Conservation (phyloP, 2,329 filamentous ascomycete species). For the Samsoniella hepiali region DNA sequence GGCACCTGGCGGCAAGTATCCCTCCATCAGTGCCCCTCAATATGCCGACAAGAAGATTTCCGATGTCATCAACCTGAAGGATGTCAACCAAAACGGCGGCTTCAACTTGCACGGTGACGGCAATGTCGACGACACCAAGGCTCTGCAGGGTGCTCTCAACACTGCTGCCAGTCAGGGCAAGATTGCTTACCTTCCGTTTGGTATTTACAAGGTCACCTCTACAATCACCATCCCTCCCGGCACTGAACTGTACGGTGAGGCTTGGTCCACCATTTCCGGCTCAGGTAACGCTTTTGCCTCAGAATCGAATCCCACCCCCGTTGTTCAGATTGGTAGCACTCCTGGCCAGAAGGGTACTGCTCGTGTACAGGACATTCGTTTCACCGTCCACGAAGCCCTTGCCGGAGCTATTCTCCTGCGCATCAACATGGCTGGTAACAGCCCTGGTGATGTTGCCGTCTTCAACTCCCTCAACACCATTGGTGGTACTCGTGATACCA, state of each 20-base stretch:
- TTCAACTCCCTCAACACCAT: slow-evolving; percentile 46
- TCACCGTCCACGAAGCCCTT: slow-evolving; percentile 47
- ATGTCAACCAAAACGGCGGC: slow-evolving; percentile 15
- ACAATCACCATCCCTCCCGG: slow-evolving; percentile 47
- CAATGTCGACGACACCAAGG: slow-evolving; percentile 55
- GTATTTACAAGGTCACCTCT: slow-evolving; percentile 49
- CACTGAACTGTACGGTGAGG: slow-evolving; percentile 18
- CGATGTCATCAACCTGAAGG: slow-evolving; percentile 35
- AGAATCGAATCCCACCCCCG: slow-evolving; percentile 15
- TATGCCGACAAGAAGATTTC: slow-evolving; percentile 33
- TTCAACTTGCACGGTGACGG: slow-evolving; percentile 45
- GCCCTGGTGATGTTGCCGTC: slow-evolving; percentile 48
- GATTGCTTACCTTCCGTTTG: slow-evolving; percentile 56
- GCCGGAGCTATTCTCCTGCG: slow-evolving; percentile 41
- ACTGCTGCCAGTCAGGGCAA: slow-evolving; percentile 45
- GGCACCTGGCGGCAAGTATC: slow-evolving; percentile 37
- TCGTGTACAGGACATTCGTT: slow-evolving; percentile 51
- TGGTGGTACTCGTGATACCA: slow-evolving; percentile 41
- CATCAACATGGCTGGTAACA: slow-evolving; percentile 46
- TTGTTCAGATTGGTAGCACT: slow-evolving; percentile 19
- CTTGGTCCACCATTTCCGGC: slow-evolving; percentile 14
- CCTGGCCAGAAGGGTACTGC: slow-evolving; percentile 47
- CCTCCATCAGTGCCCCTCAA: slow-evolving; percentile 37
- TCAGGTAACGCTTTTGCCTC: slow-evolving; percentile 8
- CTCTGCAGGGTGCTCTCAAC: slow-evolving; percentile 56